Evolutionary conservation across 805 yeast species (phyloP).

Genomic region (Pichia manshurica): DNA sequence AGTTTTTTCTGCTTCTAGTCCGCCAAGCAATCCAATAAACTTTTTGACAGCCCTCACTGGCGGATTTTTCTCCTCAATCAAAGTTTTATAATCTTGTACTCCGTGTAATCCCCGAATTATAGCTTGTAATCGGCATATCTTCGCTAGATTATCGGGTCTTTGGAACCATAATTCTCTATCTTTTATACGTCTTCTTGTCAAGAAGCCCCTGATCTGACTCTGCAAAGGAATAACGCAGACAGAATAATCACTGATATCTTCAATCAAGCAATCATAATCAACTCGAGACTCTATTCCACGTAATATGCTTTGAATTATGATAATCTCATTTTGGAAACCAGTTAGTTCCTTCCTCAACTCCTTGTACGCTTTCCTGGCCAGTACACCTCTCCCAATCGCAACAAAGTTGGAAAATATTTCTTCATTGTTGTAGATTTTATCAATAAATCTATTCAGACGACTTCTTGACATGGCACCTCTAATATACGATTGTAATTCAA

Average conservation of each 20-base stretch:
- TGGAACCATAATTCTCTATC: constrained; percentile 44
- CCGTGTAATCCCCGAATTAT: constrained; percentile 61
- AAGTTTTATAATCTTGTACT: constrained; percentile 65
- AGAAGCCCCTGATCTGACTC: constrained; percentile 44
- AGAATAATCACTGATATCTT: constrained; percentile 44
- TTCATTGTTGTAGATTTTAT: constrained; percentile 38
- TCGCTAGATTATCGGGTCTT: constrained; percentile 41
- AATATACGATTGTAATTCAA: constrained; percentile 57
- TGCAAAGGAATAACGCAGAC: constrained; percentile 45
- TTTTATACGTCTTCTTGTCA: constrained; percentile 33
- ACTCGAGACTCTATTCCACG: constrained; percentile 63
- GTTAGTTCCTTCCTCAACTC: constrained; percentile 18
- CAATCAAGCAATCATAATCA: constrained; percentile 45
- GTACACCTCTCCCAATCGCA: constrained; percentile 41
- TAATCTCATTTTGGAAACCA: constrained; percentile 26
- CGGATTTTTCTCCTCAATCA: constrained; percentile 69
- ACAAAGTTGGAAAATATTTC: constrained; percentile 32
- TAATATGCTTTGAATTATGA: constrained; percentile 49
- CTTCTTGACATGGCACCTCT: constrained; percentile 61
- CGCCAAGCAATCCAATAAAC: constrained; percentile 66
- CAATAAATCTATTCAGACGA: constrained; percentile 36
- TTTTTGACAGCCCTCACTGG: constrained; percentile 69
- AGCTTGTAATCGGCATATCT: constrained; percentile 70
- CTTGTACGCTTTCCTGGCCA: constrained; percentile 29
- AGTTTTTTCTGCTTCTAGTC: constrained; percentile 49